A percentile compares a stretch with the other conserved stretches of the same genome.
Evolutionary conservation across 2,329 filamentous ascomycete genomes (phyloP).

Genomic region (Xylaria sp.): DNA sequence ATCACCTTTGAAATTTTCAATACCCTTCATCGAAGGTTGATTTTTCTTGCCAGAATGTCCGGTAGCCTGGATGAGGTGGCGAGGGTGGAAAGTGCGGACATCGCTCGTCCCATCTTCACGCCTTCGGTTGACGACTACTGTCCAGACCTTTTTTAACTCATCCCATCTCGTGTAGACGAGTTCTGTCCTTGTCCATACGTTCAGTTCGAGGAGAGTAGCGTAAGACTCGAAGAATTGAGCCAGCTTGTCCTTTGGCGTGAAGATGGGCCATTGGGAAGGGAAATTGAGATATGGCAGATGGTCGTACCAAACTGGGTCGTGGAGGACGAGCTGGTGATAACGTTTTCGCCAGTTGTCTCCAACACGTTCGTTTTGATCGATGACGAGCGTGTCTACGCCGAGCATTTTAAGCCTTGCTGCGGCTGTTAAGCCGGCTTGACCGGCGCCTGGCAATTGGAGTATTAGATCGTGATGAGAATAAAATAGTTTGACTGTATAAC

Average conservation of each 20-base stretch:
- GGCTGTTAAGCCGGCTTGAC: constrained; percentile 62
- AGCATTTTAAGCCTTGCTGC: constrained; percentile 67
- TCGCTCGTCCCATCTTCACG: constrained; percentile 48
- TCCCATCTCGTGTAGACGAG: constrained; percentile 58
- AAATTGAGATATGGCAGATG: constrained; percentile 70
- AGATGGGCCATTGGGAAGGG: constrained; percentile 69
- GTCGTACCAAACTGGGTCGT: constrained; percentile 69
- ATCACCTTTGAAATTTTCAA: constrained; percentile 60
- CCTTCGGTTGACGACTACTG: constrained; percentile 49
- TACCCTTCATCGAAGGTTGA: constrained; percentile 65
- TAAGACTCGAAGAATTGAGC: constrained; percentile 72
- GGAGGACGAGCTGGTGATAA: constrained; percentile 65
- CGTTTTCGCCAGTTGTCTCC: constrained; percentile 69
- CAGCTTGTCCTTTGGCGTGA: constrained; percentile 73
- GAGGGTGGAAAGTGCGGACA: constrained; percentile 65
- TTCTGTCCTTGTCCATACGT: constrained; percentile 66
- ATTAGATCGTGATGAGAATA: background rate
- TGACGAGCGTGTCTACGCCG: constrained; percentile 58
- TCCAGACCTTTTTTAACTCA: constrained; percentile 61
- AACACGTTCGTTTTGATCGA: constrained; percentile 61
- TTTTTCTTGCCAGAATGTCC: constrained; percentile 74
- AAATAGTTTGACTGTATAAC: background rate
- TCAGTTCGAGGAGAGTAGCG: constrained; percentile 68
- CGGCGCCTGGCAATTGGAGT: constrained; percentile 65
- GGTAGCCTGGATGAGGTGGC: constrained; percentile 72